Base-by-base conservation (phyloP, 225 moss, liverwort and hornwort genomes). In the Sphagnum contortum region DNA sequence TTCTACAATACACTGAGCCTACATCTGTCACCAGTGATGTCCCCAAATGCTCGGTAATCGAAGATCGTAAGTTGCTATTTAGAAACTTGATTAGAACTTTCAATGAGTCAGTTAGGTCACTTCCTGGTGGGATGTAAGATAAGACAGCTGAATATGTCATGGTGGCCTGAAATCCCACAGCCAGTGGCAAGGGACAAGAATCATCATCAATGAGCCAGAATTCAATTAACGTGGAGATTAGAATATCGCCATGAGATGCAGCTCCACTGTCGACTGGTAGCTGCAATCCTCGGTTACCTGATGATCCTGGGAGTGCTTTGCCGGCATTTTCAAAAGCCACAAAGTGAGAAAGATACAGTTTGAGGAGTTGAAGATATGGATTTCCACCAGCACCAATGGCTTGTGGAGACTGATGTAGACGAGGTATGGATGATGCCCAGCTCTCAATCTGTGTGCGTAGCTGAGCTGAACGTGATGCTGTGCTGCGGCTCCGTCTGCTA, bases 121-220 rank as follows among this genome's bases (percentile, higher is more conserved):
- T 68, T 69, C 86, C 86, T 63, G 86, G 86, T 69, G 86, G 86
- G 68, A 86, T 80, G 69, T 86, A 86, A 72, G 69, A 77, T 48
- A 77, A 58, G 66, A 68, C 79, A 29, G 80, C 69, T 12, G 69
- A 57, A 47, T 48, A 64, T 73, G 75, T 61, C 77, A 77, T 9
- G 73, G 55, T 67, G 52, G 52, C 52, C 29, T 78, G 78, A 57
- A 75, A 75, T 68, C 78, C 76, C 59, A 60, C 67, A 45, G 71
- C 77, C 71, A 77, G 69, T 72, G 86, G 75, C 55, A 86, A 71
- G 50, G 86, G 86, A 73, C 75, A 77, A 73, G 86, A 83, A 67
- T 86, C 83, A 68, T 83, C 83, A n/a, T 86, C 86, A 50, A 86
- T 77, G 57, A 86, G 80, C 86, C 86, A 86, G 67, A 86, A 86